A percentile compares a stretch with the other conserved stretches of the same genome.
These are phyloP conservation scores for Oryza coarctata DNA, from an alignment of 176 grass and related monocot species.

Conservation along the genomic window DNA sequence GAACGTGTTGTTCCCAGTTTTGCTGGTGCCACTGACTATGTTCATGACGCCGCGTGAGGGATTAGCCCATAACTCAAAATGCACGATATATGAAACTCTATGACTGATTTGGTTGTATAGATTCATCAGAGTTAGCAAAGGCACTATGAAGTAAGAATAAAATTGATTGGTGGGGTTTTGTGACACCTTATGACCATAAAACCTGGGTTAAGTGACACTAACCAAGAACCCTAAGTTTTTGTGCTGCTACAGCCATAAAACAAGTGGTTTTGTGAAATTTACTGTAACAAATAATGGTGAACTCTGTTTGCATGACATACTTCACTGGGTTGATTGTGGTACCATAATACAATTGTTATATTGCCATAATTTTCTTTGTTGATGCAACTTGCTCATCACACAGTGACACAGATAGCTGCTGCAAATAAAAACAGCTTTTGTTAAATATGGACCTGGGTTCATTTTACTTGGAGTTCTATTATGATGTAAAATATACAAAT, in stretches of 20 bases:
- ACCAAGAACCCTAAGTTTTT: neutral
- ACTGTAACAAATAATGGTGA: slow-evolving; percentile 9
- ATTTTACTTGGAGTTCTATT: neutral
- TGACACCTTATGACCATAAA: neutral
- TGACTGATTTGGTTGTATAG: neutral
- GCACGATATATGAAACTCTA: too few relatives aligned
- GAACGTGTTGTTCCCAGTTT: too few relatives aligned
- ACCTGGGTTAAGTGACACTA: neutral
- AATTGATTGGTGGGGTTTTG: neutral
- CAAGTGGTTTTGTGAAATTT: neutral
- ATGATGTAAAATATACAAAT: neutral
- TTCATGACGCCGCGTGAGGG: too few relatives aligned
- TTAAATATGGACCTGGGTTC: neutral
- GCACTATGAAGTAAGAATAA: neutral
- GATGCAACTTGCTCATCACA: neutral
- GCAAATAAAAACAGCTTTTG: neutral
- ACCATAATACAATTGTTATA: neutral
- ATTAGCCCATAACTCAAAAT: too few relatives aligned
- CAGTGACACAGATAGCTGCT: neutral
- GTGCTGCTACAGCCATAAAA: neutral
- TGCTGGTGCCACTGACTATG: too few relatives aligned
- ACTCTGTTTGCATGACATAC: neutral
- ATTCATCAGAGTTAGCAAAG: neutral
- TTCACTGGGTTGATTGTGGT: neutral
- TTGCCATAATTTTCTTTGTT: neutral